Conservation (phyloP, 441 rosid genomes). For the Macaranga tanarius region DNA sequence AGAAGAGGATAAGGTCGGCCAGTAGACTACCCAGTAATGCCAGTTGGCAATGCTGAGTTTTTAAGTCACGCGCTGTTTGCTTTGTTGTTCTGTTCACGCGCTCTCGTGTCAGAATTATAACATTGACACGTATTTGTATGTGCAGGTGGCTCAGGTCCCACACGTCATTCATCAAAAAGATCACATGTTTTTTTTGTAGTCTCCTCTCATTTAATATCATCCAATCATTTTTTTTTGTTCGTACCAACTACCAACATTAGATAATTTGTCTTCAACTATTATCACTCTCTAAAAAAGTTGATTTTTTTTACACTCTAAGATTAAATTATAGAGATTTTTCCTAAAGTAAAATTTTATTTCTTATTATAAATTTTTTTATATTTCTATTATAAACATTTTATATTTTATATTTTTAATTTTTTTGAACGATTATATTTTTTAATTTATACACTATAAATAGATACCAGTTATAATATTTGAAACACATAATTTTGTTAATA, state of each 20-base stretch:
- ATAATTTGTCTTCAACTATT: slow-evolving; percentile 1
- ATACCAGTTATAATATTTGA: too few relatives aligned
- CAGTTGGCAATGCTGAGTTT: slow-evolving; percentile 51
- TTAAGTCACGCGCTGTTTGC: slow-evolving; percentile 42
- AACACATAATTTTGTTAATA: too few relatives aligned
- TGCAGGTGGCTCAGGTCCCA: not conserved
- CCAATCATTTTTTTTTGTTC: slow-evolving; percentile 12
- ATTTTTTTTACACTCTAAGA: too few relatives aligned
- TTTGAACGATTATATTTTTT: too few relatives aligned
- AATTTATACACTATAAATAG: too few relatives aligned
- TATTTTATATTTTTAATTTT: too few relatives aligned
- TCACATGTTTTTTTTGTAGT: not conserved
- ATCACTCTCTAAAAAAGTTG: too few relatives aligned
- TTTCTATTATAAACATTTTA: too few relatives aligned
- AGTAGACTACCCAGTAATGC: slow-evolving; percentile 46
- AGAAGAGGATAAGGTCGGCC: slow-evolving; percentile 78
- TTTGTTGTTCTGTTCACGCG: slow-evolving; percentile 1
- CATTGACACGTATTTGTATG: not conserved
- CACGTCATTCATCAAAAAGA: slow-evolving; percentile 5
- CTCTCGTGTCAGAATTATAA: slow-evolving; percentile 20
- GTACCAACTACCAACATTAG: not conserved
- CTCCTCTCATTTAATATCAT: not conserved
- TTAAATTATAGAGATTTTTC: too few relatives aligned
- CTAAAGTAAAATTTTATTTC: too few relatives aligned
- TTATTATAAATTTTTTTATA: too few relatives aligned